Conservation (phyloP, 2,329 filamentous ascomycete species). For the Trichoderma sp. region DNA sequence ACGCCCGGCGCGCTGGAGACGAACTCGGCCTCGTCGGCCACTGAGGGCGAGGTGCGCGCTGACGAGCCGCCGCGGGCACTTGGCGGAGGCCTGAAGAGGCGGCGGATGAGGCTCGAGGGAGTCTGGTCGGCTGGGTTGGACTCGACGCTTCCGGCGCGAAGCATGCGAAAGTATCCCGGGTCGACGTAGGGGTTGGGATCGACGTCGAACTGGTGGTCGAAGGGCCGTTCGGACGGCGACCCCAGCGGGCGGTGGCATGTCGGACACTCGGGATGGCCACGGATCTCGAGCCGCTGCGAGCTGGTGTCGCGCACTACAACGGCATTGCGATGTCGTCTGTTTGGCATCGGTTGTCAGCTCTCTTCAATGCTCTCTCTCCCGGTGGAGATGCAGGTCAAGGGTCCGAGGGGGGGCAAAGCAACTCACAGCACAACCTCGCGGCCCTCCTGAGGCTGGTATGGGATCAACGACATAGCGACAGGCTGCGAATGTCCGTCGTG, state of each 20-base stretch:
- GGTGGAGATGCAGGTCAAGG: too few species aligned
- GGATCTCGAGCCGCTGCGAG: slow-evolving; percentile 83
- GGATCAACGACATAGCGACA: slow-evolving; percentile 67
- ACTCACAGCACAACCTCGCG: slow-evolving; percentile 80
- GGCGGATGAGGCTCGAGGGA: slow-evolving; percentile 57
- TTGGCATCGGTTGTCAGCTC: not conserved
- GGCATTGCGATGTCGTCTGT: slow-evolving; percentile 86
- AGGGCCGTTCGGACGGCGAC: slow-evolving; percentile 52
- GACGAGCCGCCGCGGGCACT: slow-evolving; percentile 30
- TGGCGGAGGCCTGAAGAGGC: slow-evolving; percentile 53
- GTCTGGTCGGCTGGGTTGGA: slow-evolving; percentile 47
- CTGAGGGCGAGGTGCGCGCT: slow-evolving; percentile 30
- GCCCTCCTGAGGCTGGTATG: slow-evolving; percentile 72
- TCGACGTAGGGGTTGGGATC: slow-evolving; percentile 73
- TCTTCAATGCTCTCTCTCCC: not conserved
- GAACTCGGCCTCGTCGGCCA: slow-evolving; percentile 49
- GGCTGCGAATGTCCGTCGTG: slow-evolving; percentile 31
- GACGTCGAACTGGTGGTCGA: slow-evolving; percentile 47
- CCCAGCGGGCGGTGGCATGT: slow-evolving; percentile 78
- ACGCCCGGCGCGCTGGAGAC: slow-evolving; percentile 55
- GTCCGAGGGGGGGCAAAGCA: slow-evolving; percentile 27
- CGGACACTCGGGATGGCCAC: slow-evolving; percentile 79
- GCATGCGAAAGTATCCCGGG: slow-evolving; percentile 93
- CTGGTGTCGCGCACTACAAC: slow-evolving; percentile 88
- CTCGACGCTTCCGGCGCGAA: slow-evolving; percentile 60